Conservation (phyloP, 768 basidiomycete species). For the Chalciporus piperatus region DNA sequence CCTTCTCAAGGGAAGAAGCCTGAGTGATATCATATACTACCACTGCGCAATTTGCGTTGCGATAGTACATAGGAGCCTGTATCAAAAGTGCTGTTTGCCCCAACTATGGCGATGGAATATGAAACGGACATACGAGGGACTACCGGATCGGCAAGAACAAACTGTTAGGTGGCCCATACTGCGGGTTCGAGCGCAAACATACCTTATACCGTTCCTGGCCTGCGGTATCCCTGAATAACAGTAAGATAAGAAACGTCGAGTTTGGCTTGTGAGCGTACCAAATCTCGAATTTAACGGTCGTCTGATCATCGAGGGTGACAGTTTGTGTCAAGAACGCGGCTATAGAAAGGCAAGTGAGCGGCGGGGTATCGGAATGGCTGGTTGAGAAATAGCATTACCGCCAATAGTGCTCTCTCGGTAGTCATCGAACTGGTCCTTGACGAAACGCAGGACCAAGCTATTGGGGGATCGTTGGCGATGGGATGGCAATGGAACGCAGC, state of each 20-base stretch:
- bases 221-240: slow-evolving; percentile 76
- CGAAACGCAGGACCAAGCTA: slow-evolving; percentile 92
- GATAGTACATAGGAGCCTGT: slow-evolving; percentile 95
- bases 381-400: slow-evolving; percentile 42
- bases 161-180: neutral
- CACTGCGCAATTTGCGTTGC: slow-evolving; percentile 90
- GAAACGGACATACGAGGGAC: slow-evolving; percentile 44
- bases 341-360: slow-evolving; percentile 31
- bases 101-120: neutral
- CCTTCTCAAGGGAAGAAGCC: slow-evolving; percentile 88
- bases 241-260: neutral
- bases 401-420: slow-evolving; percentile 95
- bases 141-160: slow-evolving; percentile 11
- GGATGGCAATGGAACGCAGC: slow-evolving; percentile 10
- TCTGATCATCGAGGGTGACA: slow-evolving; percentile 83
- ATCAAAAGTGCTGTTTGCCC: slow-evolving; percentile 3
- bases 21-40: slow-evolving; percentile 98
- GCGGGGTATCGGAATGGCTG: neutral
- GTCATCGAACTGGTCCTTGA: slow-evolving; percentile 95
- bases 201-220: slow-evolving; percentile 95
- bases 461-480: slow-evolving; percentile 25
- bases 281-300: slow-evolving; percentile 96
- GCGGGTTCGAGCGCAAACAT: slow-evolving; percentile 17
- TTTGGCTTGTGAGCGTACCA: slow-evolving; percentile 53
- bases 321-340: slow-evolving; percentile 99